Percentiles rank a stretch among this genome's conserved stretches.
Conservation (phyloP, 768 basidiomycete genomes). For the Russula sp. region DNA sequence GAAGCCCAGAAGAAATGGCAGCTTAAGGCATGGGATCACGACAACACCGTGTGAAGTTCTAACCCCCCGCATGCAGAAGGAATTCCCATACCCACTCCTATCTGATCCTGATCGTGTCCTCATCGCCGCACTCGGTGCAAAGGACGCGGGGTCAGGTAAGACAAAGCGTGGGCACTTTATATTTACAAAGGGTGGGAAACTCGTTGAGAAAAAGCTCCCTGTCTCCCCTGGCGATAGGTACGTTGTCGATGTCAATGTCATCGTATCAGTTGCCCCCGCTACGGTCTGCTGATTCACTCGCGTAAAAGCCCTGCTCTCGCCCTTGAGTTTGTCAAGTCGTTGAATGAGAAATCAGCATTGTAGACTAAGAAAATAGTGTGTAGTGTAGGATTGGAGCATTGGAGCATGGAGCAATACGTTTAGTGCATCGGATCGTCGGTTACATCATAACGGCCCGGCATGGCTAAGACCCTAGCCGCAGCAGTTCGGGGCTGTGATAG, state of each 20-base stretch:
- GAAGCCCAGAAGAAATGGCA: constrained; percentile 79
- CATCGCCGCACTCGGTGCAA: constrained; percentile 74
- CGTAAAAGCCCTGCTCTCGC: constrained; percentile 49
- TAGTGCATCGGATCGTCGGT: too few species aligned
- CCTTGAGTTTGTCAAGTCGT: constrained; percentile 58
- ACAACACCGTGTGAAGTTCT: background rate
- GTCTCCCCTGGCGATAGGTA: constrained; percentile 86
- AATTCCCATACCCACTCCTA: constrained; percentile 76
- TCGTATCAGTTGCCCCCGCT: background rate
- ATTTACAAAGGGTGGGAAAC: constrained; percentile 85
- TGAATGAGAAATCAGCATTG: constrained; percentile 1
- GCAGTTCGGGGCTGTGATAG: too few species aligned
- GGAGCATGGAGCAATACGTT: too few species aligned
- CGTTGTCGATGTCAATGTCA: constrained; percentile 10
- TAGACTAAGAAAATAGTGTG: background rate
- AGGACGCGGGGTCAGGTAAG: constrained; percentile 53
- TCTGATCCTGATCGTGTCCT: constrained; percentile 82
- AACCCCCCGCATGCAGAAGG: constrained; percentile 45
- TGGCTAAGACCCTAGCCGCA: background rate
- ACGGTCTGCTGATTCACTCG: background rate
- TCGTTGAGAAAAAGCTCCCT: constrained; percentile 76
- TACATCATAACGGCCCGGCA: background rate
- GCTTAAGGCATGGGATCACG: constrained; percentile 51
- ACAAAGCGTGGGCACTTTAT: constrained; percentile 92
- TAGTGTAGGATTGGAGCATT: background rate